A percentile compares a stretch with the other conserved stretches of the same genome.
Evolutionary conservation across 1,284 basidiomycete genomes (phyloP).

Genomic region (Dichomitus squalens): DNA sequence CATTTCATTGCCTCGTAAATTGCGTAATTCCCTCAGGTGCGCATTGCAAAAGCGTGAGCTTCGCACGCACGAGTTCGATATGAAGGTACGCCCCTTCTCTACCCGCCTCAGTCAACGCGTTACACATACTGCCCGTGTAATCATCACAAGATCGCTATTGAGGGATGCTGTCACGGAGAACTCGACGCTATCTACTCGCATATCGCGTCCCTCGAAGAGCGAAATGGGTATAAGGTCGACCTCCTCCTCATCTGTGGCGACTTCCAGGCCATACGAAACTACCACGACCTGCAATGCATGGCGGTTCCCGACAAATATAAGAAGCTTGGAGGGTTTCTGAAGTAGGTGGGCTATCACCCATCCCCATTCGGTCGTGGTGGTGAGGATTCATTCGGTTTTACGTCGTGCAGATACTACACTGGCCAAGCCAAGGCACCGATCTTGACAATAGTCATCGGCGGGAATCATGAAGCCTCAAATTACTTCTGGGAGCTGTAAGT

Average conservation of each 20-base stretch:
- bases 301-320: constrained; percentile 92
- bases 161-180: constrained; percentile 95
- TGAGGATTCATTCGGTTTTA: background rate
- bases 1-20: no score
- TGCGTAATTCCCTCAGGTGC: no score
- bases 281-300: constrained; percentile 86
- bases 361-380: background rate
- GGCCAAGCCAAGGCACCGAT: constrained; percentile 83
- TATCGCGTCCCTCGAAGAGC: constrained; percentile 64
- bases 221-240: constrained; percentile 73
- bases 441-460: constrained; percentile 94
- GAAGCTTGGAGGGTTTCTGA: constrained; percentile 81
- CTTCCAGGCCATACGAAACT: constrained; percentile 92
- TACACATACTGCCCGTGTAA: background rate
- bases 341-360: constrained; percentile 49
- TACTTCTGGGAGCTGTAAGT: constrained; percentile 96
- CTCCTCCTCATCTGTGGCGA: constrained; percentile 93
- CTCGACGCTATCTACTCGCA: constrained; percentile 87
- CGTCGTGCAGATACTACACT: constrained; percentile 70
- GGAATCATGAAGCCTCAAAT: constrained; percentile 97
- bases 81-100: constrained; percentile 14
- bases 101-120: background rate
- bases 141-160: constrained; percentile 34
- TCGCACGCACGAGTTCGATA: background rate
- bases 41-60: no score